These are phyloP conservation scores for Cytospora schulzeri DNA, from an alignment of 2,329 filamentous ascomycete genomes.

Conservation along the genomic window DNA sequence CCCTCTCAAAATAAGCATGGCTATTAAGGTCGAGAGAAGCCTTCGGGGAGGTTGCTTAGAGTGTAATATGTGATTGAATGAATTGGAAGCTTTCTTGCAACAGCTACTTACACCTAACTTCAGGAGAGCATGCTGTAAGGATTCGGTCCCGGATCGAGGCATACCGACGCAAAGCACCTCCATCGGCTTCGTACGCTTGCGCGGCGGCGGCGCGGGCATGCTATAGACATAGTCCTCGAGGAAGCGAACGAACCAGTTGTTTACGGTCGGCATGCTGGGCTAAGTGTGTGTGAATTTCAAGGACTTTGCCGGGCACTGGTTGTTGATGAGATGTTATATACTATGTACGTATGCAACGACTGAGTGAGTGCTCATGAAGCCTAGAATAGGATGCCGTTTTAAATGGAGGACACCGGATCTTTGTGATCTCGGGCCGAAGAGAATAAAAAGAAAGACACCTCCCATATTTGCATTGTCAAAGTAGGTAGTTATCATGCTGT, in stretches of 20 bases:
- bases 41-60: neutral
- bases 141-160: constrained; percentile 40
- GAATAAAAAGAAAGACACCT: too few species aligned
- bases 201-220: constrained; percentile 30
- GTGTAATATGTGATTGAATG: neutral
- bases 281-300: neutral
- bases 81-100: neutral
- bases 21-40: neutral
- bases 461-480: too few species aligned
- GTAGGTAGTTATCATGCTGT: too few species aligned
- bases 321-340: neutral
- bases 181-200: constrained; percentile 38
- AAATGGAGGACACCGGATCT: too few species aligned
- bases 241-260: constrained; percentile 27
- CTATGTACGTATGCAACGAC: too few species aligned
- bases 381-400: too few species aligned
- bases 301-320: constrained; percentile 3
- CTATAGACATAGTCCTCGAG: constrained; percentile 31
- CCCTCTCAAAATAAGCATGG: neutral
- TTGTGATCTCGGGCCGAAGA: too few species aligned
- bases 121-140: constrained; percentile 38
- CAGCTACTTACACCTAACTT: constrained; percentile 29
- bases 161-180: constrained; percentile 39
- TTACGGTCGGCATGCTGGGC: constrained; percentile 18
- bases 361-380: too few species aligned